Evolutionary conservation across 176 grass and related monocot species (phyloP).

Genomic region (Canna indica): DNA sequence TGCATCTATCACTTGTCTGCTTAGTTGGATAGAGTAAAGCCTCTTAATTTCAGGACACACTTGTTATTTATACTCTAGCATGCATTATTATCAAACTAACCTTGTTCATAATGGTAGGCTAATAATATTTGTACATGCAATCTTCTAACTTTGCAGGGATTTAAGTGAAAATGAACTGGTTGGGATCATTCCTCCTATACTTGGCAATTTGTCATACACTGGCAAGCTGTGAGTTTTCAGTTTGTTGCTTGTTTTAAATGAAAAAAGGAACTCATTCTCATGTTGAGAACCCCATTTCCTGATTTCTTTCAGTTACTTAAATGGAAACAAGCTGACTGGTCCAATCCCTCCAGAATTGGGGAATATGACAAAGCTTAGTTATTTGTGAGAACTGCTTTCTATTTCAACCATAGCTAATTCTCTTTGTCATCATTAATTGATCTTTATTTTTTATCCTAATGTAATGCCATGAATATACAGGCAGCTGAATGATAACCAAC

Average conservation of each 20-base stretch:
- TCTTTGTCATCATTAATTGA: background rate
- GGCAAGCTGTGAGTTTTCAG: slow-evolving; percentile 84
- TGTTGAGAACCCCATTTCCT: background rate
- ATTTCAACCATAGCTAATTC: slow-evolving; percentile 10
- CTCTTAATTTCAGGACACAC: too few species aligned
- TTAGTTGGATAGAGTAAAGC: too few species aligned
- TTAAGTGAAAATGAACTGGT: slow-evolving; percentile 83
- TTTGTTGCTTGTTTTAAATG: slow-evolving; percentile 1
- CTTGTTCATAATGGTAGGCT: background rate
- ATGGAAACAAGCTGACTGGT: slow-evolving; percentile 90
- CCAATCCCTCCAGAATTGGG: slow-evolving; percentile 82
- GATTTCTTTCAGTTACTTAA: slow-evolving; percentile 57
- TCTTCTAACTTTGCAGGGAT: slow-evolving; percentile 42
- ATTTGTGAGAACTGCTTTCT: slow-evolving; percentile 53
- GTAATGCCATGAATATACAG: slow-evolving; percentile 28
- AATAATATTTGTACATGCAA: background rate
- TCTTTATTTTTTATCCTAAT: background rate
- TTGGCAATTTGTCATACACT: slow-evolving; percentile 97
- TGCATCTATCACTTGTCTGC: too few species aligned
- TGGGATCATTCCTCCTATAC: slow-evolving; percentile 84
- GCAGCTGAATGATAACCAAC: slow-evolving; percentile 89
- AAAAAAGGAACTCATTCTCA: background rate
- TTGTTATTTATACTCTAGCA: too few species aligned
- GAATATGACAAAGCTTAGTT: slow-evolving; percentile 96
- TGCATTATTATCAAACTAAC: background rate